Evolutionary conservation across 805 yeast genomes (phyloP).

Genomic region (Saturnispora diversa): DNA sequence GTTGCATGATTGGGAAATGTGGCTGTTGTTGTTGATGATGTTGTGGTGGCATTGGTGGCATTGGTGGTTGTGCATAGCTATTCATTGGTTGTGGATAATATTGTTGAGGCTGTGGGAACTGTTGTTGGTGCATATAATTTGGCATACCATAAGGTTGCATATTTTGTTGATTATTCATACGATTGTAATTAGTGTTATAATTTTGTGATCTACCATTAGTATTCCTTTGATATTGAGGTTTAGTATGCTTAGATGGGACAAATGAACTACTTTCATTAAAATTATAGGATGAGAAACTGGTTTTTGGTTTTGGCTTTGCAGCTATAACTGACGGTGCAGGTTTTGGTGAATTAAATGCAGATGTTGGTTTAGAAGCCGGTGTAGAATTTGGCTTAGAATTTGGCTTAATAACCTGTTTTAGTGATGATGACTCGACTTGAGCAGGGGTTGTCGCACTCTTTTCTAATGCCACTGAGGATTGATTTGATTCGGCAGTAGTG

Average conservation of each 20-base stretch:
- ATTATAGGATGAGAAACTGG: constrained; percentile 5
- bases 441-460: background rate
- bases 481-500: too few relatives aligned
- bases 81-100: background rate
- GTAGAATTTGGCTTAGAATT: background rate
- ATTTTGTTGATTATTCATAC: constrained; percentile 38
- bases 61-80: background rate
- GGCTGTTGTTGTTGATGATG: constrained; percentile 1
- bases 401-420: too few relatives aligned
- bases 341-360: constrained; percentile 4
- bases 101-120: background rate
- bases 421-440: background rate
- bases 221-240: constrained; percentile 11
- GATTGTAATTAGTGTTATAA: constrained; percentile 15
- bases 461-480: too few relatives aligned
- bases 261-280: constrained; percentile 1
- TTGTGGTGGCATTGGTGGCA: too few relatives aligned
- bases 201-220: constrained; percentile 31
- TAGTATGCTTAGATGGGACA: constrained; percentile 6
- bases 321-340: background rate
- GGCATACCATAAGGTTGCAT: constrained; percentile 44
- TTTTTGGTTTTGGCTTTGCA: constrained; percentile 14
- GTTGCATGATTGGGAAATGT: background rate
- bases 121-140: constrained; percentile 11
- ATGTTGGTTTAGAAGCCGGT: background rate